These are phyloP conservation scores for Talaromyces rugulosus DNA, from an alignment of 2,329 filamentous ascomycete species.

Conservation along the genomic window DNA sequence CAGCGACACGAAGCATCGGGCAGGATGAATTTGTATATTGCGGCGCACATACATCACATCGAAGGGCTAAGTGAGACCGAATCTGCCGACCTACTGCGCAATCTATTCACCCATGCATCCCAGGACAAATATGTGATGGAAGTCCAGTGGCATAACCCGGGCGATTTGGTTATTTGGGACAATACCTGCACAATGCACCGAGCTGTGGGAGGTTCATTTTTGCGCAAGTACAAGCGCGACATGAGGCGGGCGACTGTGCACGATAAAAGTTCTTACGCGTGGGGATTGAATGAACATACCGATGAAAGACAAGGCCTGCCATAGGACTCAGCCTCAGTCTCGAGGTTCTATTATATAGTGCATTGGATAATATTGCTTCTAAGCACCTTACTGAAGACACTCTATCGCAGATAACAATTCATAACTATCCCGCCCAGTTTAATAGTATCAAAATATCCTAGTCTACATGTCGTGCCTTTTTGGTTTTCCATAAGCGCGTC, in stretches of 20 bases:
- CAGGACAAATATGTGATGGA: constrained; percentile 45
- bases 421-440: no score
- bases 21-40: constrained; percentile 51
- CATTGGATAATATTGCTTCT: background rate
- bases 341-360: background rate
- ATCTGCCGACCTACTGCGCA: constrained; percentile 30
- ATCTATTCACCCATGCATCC: constrained; percentile 42
- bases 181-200: constrained; percentile 56
- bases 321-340: background rate
- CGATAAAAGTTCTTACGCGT: constrained; percentile 40
- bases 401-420: no score
- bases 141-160: constrained; percentile 46
- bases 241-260: constrained; percentile 56
- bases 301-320: background rate
- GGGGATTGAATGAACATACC: constrained; percentile 37
- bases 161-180: constrained; percentile 57
- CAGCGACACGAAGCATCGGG: constrained; percentile 50
- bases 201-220: constrained; percentile 46
- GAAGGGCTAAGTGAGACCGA: constrained; percentile 36
- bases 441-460: no score
- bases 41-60: constrained; percentile 51
- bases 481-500: background rate
- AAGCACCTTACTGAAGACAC: no score
- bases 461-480: no score
- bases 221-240: constrained; percentile 48